These are phyloP conservation scores for Trichoderma hamatum DNA, from an alignment of 2,329 filamentous ascomycete genomes.

Conservation along the genomic window DNA sequence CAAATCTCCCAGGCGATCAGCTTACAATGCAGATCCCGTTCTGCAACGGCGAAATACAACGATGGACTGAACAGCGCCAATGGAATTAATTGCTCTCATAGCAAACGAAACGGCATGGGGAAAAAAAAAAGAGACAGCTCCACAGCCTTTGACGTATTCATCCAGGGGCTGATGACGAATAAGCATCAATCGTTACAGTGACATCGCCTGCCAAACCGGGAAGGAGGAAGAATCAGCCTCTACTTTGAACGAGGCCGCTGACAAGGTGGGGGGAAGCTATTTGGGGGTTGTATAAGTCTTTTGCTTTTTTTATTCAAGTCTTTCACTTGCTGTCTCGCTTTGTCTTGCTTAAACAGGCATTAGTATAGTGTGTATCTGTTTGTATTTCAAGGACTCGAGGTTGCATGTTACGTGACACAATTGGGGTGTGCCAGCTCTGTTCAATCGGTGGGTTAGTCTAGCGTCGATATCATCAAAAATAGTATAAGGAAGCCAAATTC, in stretches of 20 bases:
- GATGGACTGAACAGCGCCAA: background rate
- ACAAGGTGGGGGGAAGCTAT: constrained; percentile 20
- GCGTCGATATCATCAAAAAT: background rate
- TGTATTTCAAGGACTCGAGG: background rate
- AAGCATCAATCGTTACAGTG: constrained; percentile 21
- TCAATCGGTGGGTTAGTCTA: background rate
- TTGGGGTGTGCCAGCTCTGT: background rate
- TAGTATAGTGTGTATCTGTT: background rate
- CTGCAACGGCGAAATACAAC: background rate
- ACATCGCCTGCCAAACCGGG: constrained; percentile 23
- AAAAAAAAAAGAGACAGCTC: background rate
- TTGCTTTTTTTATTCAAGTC: background rate
- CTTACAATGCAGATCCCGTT: constrained; percentile 6
- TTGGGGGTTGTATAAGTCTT: constrained; percentile 7
- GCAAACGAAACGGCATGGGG: too few species aligned
- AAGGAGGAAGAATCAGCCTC: constrained; percentile 21
- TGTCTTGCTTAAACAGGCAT: background rate
- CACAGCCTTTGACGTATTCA: background rate
- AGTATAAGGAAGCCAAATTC: too few species aligned
- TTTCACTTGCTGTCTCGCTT: background rate
- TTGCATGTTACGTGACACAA: constrained; percentile 12
- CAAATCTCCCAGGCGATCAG: constrained; percentile 7
- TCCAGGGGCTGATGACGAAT: constrained; percentile 10
- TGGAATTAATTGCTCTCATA: background rate
- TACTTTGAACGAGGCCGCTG: background rate